phyloP scores from a whole-genome alignment of 768 basidiomycete species.

The Boletus subparvulus region DNA sequence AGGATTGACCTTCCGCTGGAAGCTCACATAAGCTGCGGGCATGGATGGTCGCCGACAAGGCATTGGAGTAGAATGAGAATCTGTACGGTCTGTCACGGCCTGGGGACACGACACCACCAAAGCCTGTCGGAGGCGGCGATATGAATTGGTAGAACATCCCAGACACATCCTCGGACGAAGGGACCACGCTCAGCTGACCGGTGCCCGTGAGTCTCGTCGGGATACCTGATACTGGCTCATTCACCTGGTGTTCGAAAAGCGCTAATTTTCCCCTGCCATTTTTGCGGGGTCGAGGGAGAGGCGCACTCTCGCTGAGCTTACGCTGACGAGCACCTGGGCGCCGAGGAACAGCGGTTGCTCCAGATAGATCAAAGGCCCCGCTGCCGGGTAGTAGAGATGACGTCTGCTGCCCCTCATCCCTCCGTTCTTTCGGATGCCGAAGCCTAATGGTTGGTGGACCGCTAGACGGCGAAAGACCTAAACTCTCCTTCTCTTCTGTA shows the following conservation, averaged over 20 bases:
- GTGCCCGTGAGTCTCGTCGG: slow-evolving; percentile 34
- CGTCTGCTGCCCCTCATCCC: slow-evolving; percentile 4
- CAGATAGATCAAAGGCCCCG: slow-evolving; percentile 11
- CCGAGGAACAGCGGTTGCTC: slow-evolving; percentile 10
- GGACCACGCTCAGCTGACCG: slow-evolving; percentile 38
- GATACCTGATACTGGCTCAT: slow-evolving; percentile 50
- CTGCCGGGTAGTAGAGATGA: background rate
- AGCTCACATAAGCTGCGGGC: slow-evolving; percentile 90
- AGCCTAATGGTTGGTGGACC: slow-evolving; percentile 22
- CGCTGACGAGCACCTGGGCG: slow-evolving; percentile 60
- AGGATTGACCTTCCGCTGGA: slow-evolving; percentile 90
- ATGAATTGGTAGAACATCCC: slow-evolving; percentile 13
- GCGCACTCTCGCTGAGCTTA: slow-evolving; percentile 82
- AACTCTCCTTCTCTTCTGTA: slow-evolving; percentile 57
- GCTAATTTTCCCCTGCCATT: slow-evolving; percentile 82
- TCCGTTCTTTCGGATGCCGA: slow-evolving; percentile 13
- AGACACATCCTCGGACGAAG: slow-evolving; percentile 43
- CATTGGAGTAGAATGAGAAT: slow-evolving; percentile 98
- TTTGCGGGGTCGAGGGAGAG: slow-evolving; percentile 60
- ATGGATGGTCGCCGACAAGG: slow-evolving; percentile 90
- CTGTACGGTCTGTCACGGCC: slow-evolving; percentile 90
- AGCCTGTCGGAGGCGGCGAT: slow-evolving; percentile 6
- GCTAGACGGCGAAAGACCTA: slow-evolving; percentile 55
- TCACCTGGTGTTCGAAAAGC: slow-evolving; percentile 69
- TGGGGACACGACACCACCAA: slow-evolving; percentile 42